Conservation (phyloP, 208 protist genomes). For the Trypanosoma avium region DNA sequence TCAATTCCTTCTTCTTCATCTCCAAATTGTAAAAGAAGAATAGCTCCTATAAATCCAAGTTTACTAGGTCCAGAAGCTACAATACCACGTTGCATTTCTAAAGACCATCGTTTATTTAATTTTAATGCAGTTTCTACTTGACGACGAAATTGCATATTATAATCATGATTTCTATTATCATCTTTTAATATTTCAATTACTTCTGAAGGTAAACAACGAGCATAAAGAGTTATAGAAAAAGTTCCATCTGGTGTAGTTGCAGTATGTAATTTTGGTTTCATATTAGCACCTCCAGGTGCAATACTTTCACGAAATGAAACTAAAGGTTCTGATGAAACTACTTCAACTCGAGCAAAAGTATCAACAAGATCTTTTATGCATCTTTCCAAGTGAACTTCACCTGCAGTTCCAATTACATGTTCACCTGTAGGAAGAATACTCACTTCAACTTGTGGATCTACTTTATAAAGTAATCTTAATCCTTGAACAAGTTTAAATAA, state of each 20-base stretch:
- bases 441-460: conserved; percentile 95
- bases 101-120: conserved; percentile 60
- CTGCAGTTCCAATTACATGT: conserved; percentile 95
- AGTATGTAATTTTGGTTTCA: conserved; percentile 76
- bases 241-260: conserved; percentile 60
- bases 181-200: conserved; percentile 76
- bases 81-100: conserved; percentile 52
- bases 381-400: conserved; percentile 96
- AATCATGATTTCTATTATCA: conserved; percentile 67
- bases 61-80: conserved; percentile 62
- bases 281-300: conserved; percentile 36
- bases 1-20: conserved; percentile 11
- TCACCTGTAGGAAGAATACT: conserved; percentile 95
- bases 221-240: conserved; percentile 71
- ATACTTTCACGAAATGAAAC: conserved; percentile 90
- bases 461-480: conserved; percentile 94
- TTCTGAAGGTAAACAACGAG: conserved; percentile 65
- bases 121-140: conserved; percentile 36
- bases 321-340: conserved; percentile 84
- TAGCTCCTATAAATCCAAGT: conserved; percentile 68
- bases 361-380: conserved; percentile 95
- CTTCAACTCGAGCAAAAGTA: conserved; percentile 84
- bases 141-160: conserved; percentile 41
- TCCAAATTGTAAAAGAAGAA: conserved; percentile 73
- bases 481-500: conserved; percentile 73